Evolutionary conservation across 768 basidiomycete genomes (phyloP).

Genomic region (Cubamyces lactineus): DNA sequence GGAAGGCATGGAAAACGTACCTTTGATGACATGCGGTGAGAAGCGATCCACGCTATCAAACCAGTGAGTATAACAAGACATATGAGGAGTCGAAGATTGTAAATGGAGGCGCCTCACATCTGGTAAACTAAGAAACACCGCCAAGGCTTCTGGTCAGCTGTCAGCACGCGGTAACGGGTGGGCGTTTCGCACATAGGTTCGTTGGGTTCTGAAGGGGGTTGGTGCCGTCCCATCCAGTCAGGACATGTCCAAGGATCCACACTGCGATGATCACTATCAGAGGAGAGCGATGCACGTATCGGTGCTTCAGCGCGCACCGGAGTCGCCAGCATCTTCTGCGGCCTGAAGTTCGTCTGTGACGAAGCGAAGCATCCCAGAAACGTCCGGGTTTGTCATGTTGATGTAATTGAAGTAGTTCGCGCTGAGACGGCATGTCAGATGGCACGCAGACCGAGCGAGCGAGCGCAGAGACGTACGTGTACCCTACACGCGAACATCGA

Average conservation of each 20-base stretch:
- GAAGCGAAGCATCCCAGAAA: slow-evolving; percentile 77
- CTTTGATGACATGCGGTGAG: slow-evolving; percentile 77
- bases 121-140: slow-evolving; percentile 54
- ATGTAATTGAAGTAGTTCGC: slow-evolving; percentile 80
- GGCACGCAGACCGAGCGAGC: slow-evolving; percentile 23
- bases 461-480: slow-evolving; percentile 33
- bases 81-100: neutral
- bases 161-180: neutral
- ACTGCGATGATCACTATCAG: slow-evolving; percentile 33
- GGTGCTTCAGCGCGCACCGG: slow-evolving; percentile 46
- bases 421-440: slow-evolving; percentile 34
- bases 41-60: slow-evolving; percentile 65
- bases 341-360: slow-evolving; percentile 77
- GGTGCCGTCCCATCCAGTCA: slow-evolving; percentile 71
- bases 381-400: slow-evolving; percentile 69
- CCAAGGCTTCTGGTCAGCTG: slow-evolving; percentile 11
- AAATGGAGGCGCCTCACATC: slow-evolving; percentile 40
- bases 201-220: slow-evolving; percentile 68
- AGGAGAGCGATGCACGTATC: neutral
- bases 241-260: slow-evolving; percentile 60
- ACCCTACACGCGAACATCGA: neutral
- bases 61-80: neutral
- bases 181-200: slow-evolving; percentile 58
- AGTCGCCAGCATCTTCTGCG: slow-evolving; percentile 75
- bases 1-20: slow-evolving; percentile 43